Base-by-base conservation (phyloP, 768 basidiomycete species). In the Lentinula aciculospora region DNA sequence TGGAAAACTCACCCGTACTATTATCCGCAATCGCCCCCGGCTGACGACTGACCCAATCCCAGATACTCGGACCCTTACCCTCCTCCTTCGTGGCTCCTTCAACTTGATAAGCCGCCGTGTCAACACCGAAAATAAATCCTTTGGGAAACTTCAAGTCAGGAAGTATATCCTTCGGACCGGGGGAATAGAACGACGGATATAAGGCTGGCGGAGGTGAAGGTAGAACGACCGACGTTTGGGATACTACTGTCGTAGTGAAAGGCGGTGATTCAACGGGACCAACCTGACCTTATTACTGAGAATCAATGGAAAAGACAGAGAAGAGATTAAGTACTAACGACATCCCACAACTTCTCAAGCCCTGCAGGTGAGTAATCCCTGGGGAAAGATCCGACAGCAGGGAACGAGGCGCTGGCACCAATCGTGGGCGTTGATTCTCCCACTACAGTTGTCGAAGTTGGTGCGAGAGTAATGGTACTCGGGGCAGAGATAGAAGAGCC, bases 101-200 rank as follows among this genome's bases (percentile, higher is more conserved):
- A 27, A 80, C 79, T 60, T 81, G 80, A 60, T 78, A 80, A 6
- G 81, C 76, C 23, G 79, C 78, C 0, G 80, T 81, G 3, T 78
- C 78, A 12, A 80, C 79, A 34, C 81, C 81, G 60, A 80, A 80
- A 42, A 75, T 69, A 67, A 82, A 81, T 1, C 71, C 76, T 21
- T 72, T 65, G 0, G 81, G 81, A n/a, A 81, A 69, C 51, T 73
- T 77, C 50, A 78, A 66, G 27, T 73, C 65, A 1, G 77, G 74
- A 25, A 81, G 65, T 29, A 81, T 70, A 54, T 76, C 67, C 46
- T 73, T 71, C 1, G 80, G 79, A 6, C 66, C 62, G 6, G 76
- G 76, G 1, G 78, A 66, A 60, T 72, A 80, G 74, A 76, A 80
- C 1, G 72, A 66, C 0, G 78, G 79, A 53, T 79, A 80, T 2